Percentiles rank a stretch among this genome's conserved stretches.
Conservation (phyloP, 148 eudicot genomes). For the Amaranthus hypochondriacus region DNA sequence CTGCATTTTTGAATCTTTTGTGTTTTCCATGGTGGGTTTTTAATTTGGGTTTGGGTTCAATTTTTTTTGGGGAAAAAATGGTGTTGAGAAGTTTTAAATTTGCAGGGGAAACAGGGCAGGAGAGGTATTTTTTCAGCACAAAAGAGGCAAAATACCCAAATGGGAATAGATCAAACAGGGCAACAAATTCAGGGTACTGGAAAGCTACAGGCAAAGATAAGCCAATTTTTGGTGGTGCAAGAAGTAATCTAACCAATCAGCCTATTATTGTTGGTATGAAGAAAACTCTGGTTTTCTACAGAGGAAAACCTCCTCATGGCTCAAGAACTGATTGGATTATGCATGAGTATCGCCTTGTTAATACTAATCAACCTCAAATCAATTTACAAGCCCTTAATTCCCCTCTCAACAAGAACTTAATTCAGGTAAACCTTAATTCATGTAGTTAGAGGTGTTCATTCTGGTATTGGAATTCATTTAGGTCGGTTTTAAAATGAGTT, state of each 20-base stretch:
- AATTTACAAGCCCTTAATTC: not conserved
- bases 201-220: conserved; percentile 90
- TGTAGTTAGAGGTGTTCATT: too few relatives aligned
- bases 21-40: not conserved
- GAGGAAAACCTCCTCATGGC: conserved; percentile 87
- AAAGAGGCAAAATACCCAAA: conserved; percentile 89
- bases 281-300: conserved; percentile 86
- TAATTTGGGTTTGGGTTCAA: not conserved
- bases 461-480: too few relatives aligned
- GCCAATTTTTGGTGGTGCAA: conserved; percentile 32
- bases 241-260: conserved; percentile 14
- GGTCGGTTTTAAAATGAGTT: too few relatives aligned
- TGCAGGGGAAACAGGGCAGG: conserved; percentile 65
- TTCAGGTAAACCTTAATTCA: conserved; percentile 26
- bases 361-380: not conserved
- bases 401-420: conserved; percentile 6
- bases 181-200: conserved; percentile 91
- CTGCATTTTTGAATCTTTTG: not conserved
- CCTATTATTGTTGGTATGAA: conserved; percentile 65
- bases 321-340: conserved; percentile 87
- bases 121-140: conserved; percentile 88
- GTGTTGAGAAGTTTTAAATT: not conserved
- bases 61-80: too few relatives aligned
- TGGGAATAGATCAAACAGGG: conserved; percentile 88
- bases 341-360: conserved; percentile 79